Percentiles rank a stretch among this genome's conserved stretches.
phyloP scores from a whole-genome alignment of 2,329 filamentous ascomycete genomes.

The Plectosphaerella sp. region DNA sequence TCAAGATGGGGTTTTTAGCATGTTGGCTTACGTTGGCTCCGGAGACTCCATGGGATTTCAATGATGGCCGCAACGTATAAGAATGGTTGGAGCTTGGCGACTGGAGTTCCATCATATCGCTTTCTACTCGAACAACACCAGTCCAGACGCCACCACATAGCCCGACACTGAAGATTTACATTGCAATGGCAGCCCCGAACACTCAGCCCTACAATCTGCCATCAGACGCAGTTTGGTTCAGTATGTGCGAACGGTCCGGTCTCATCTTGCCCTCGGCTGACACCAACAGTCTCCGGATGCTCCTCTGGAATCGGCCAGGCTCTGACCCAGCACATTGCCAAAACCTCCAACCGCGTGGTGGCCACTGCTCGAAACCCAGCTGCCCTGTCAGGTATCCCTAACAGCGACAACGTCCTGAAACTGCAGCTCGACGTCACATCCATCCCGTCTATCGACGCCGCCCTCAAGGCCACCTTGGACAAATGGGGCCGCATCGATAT shows the following conservation, averaged over 20 bases:
- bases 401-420: background rate
- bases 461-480: background rate
- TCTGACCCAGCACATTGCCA: background rate
- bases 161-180: background rate
- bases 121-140: too few species aligned
- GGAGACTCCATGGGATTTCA: too few species aligned
- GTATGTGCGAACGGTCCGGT: background rate
- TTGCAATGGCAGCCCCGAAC: background rate
- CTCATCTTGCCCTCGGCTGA: background rate
- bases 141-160: too few species aligned
- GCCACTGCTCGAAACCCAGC: background rate
- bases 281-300: background rate
- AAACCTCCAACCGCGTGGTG: background rate
- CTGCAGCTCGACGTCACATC: background rate
- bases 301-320: background rate
- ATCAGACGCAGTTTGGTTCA: background rate
- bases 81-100: too few species aligned
- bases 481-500: conserved; percentile 7
- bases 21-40: too few species aligned
- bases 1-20: too few species aligned
- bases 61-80: too few species aligned
- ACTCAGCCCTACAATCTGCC: background rate
- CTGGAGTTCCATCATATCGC: too few species aligned
- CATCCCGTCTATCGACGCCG: background rate
- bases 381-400: background rate